These are phyloP conservation scores for Globisporangium paddicum DNA, from an alignment of 352 stramenopile species.

Conservation along the genomic window DNA sequence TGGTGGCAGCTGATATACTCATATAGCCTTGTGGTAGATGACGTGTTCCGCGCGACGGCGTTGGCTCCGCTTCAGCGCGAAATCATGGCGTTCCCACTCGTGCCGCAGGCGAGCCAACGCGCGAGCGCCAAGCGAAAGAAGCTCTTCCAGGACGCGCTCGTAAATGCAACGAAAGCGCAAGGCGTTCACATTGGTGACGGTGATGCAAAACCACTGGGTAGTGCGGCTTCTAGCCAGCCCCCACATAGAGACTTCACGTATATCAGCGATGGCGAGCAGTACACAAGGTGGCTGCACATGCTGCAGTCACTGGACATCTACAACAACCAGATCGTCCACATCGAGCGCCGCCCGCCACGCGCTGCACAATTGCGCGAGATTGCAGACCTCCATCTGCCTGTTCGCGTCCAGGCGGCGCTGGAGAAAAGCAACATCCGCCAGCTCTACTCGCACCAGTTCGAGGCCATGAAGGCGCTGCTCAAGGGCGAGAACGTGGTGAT, in stretches of 20 bases:
- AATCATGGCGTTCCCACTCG: constrained; percentile 55
- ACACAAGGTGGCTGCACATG: constrained; percentile 40
- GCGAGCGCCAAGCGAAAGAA: constrained; percentile 50
- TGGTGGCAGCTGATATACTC: not conserved
- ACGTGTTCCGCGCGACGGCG: constrained; percentile 30
- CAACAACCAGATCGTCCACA: constrained; percentile 72
- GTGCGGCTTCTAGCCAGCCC: not conserved
- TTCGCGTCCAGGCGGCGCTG: constrained; percentile 35
- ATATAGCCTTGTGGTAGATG: constrained; percentile 19
- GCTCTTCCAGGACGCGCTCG: constrained; percentile 48
- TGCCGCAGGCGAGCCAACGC: constrained; percentile 51
- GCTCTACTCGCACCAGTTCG: constrained; percentile 92
- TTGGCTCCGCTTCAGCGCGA: constrained; percentile 20
- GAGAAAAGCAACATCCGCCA: constrained; percentile 41
- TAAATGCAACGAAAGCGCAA: not conserved
- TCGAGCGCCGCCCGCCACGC: constrained; percentile 50
- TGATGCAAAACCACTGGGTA: not conserved
- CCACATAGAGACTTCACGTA: not conserved
- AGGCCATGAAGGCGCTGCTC: constrained; percentile 85
- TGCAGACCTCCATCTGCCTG: constrained; percentile 29
- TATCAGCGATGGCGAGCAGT: constrained; percentile 1
- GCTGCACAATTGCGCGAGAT: constrained; percentile 38
- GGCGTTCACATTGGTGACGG: not conserved
- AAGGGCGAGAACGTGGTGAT: constrained; percentile 91
- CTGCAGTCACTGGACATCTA: constrained; percentile 56